A percentile compares a stretch with the other conserved stretches of the same genome.
phyloP scores from a whole-genome alignment of 2,329 filamentous ascomycete species.

The Colletotrichum phormii region DNA sequence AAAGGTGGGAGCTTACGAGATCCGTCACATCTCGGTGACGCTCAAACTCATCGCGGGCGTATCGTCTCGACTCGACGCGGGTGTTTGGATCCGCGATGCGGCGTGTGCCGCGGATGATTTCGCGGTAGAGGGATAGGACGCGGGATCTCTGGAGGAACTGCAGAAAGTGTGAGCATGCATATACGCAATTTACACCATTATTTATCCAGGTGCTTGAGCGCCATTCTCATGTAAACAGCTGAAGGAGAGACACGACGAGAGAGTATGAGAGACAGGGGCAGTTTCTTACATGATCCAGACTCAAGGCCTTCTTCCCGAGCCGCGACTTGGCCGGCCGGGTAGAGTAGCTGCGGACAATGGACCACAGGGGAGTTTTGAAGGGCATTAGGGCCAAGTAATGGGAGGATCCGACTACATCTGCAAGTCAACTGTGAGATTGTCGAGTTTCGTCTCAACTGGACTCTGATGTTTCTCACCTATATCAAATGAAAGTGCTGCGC shows the following conservation, averaged over 20 bases:
- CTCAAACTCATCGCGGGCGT: slow-evolving; percentile 71
- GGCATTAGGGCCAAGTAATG: slow-evolving; percentile 12
- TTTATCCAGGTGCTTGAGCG: too few species aligned
- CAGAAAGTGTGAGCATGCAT: background rate
- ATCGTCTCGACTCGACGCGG: slow-evolving; percentile 66
- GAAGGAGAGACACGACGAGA: background rate
- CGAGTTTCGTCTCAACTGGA: background rate
- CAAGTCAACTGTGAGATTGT: background rate
- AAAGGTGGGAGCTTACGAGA: slow-evolving; percentile 54
- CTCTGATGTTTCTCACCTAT: background rate
- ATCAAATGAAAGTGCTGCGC: background rate
- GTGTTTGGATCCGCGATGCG: slow-evolving; percentile 63
- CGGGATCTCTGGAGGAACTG: slow-evolving; percentile 70
- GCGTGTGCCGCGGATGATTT: slow-evolving; percentile 65
- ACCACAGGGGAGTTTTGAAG: slow-evolving; percentile 21
- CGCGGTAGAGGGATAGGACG: slow-evolving; percentile 68
- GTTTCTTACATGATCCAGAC: slow-evolving; percentile 67
- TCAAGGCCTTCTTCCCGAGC: slow-evolving; percentile 57
- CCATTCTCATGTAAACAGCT: background rate
- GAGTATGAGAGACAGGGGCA: background rate
- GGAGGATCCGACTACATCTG: slow-evolving; percentile 20
- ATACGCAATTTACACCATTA: background rate
- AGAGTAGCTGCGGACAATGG: slow-evolving; percentile 50
- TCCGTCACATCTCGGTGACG: slow-evolving; percentile 68
- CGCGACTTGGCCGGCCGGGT: slow-evolving; percentile 48